phyloP scores from a whole-genome alignment of 768 basidiomycete genomes.

The Suillus luteus region DNA sequence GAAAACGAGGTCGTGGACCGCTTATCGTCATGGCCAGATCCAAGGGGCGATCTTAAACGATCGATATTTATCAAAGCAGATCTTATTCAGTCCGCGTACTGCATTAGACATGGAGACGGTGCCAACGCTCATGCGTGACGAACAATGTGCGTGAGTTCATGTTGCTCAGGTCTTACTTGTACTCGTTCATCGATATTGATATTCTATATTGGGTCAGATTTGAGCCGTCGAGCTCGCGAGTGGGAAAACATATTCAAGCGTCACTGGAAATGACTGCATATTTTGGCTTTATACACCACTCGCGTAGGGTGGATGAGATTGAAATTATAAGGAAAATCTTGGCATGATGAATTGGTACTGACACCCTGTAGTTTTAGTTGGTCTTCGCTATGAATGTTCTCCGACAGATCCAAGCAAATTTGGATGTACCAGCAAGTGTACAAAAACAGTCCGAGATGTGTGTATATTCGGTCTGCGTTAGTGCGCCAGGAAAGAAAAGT shows the following conservation, averaged over 20 bases:
- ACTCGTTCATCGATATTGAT: neutral
- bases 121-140: neutral
- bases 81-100: neutral
- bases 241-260: neutral
- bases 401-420: neutral
- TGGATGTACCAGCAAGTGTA: neutral
- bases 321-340: neutral
- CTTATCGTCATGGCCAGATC: neutral
- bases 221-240: neutral
- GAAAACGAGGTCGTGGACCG: constrained; percentile 3
- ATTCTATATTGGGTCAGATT: neutral
- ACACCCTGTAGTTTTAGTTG: neutral
- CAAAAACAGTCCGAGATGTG: neutral
- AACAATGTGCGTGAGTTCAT: neutral
- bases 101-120: constrained; percentile 1
- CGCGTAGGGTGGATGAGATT: neutral
- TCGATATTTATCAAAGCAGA: neutral
- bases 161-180: neutral
- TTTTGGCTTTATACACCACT: neutral
- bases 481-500: neutral
- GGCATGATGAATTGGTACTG: neutral
- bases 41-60: neutral
- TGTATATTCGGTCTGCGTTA: neutral
- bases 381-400: neutral
- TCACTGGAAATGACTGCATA: neutral